Percentiles rank a stretch among this genome's conserved stretches.
Evolutionary conservation across 257 asterid species (phyloP).

Genomic region (Nicotiana knightiana): DNA sequence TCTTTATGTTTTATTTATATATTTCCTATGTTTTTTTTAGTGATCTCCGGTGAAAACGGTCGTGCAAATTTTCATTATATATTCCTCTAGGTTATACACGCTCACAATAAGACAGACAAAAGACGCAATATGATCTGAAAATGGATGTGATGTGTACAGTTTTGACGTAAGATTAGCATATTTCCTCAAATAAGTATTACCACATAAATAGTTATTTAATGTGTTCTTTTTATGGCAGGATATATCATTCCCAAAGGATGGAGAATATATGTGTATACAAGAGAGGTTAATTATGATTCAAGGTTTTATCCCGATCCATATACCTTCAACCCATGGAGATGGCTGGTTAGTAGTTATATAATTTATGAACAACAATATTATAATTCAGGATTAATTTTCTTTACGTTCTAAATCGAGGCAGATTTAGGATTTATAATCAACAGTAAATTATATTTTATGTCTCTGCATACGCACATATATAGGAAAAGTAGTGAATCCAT

Average conservation of each 20-base stretch:
- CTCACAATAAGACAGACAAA: no score
- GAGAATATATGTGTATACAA: conserved; percentile 64
- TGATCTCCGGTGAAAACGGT: no score
- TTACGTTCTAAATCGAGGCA: not conserved
- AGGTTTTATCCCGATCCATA: conserved; percentile 54
- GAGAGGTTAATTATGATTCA: conserved; percentile 81
- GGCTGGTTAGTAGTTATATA: conserved; percentile 44
- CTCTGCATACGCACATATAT: not conserved
- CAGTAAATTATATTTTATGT: not conserved
- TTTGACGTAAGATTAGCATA: no score
- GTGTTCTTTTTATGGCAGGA: conserved; percentile 27
- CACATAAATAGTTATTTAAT: not conserved
- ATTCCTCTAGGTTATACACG: no score
- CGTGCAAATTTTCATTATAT: no score
- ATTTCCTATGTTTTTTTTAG: no score
- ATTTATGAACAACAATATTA: not conserved
- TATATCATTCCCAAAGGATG: conserved; percentile 67
- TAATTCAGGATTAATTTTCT: not conserved
- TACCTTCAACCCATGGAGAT: conserved; percentile 83
- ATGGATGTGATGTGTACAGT: no score
- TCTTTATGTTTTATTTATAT: no score
- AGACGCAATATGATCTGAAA: no score
- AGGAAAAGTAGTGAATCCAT: not conserved
- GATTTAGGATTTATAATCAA: not conserved
- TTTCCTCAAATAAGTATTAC: no score